Conservation (phyloP, 2,329 filamentous ascomycete species). For the Scedosporium boydii region DNA sequence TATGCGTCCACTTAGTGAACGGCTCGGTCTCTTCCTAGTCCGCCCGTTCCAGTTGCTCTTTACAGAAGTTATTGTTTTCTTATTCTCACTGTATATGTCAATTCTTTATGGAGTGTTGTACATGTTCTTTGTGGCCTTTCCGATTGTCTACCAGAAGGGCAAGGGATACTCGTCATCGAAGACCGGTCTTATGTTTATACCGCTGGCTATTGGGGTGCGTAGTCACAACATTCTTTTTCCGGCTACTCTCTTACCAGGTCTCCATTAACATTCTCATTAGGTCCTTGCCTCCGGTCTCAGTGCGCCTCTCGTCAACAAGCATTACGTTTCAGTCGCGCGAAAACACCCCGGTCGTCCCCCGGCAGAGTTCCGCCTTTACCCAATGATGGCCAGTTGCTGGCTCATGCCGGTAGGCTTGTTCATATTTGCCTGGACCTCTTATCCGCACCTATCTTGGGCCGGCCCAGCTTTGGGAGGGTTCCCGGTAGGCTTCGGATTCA, state of each 20-base stretch:
- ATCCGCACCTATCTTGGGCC: conserved; percentile 45
- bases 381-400: conserved; percentile 49
- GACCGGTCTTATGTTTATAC: conserved; percentile 52
- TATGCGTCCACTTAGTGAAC: conserved; percentile 32
- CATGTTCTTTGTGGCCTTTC: conserved; percentile 44
- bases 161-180: conserved; percentile 50
- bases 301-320: conserved; percentile 41
- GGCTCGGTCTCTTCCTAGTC: conserved; percentile 46
- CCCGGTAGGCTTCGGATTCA: conserved; percentile 45
- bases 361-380: conserved; percentile 53
- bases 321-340: conserved; percentile 34
- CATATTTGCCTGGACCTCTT: conserved; percentile 58
- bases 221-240: conserved; percentile 43
- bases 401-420: conserved; percentile 51
- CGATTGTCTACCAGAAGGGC: conserved; percentile 50
- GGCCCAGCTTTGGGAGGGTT: conserved; percentile 34
- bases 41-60: conserved; percentile 58
- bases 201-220: conserved; percentile 45
- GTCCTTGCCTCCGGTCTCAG: conserved; percentile 21
- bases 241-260: neutral
- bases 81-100: conserved; percentile 55
- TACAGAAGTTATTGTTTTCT: conserved; percentile 55
- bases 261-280: neutral
- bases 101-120: conserved; percentile 47
- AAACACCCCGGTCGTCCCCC: conserved; percentile 40